Evolutionary conservation across 2,329 filamentous ascomycete genomes (phyloP).

Genomic region (Biscogniauxia sp.): DNA sequence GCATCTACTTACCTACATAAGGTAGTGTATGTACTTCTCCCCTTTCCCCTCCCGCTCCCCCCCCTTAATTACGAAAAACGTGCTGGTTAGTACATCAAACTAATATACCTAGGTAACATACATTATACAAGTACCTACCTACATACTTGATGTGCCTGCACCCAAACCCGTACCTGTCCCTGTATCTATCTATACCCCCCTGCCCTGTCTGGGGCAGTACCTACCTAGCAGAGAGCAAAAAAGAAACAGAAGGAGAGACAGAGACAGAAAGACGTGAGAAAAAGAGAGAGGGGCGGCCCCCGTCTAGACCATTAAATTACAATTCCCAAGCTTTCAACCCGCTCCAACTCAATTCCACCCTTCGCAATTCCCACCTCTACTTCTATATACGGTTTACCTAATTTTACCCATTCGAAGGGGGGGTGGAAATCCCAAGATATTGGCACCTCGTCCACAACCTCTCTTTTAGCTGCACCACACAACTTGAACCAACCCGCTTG

Average conservation of each 20-base stretch:
- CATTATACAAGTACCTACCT: no score
- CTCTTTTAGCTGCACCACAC: no score
- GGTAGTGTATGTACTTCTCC: no score
- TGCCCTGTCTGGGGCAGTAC: no score
- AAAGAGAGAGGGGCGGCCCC: not conserved
- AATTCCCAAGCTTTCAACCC: not conserved
- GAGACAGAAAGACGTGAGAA: not conserved
- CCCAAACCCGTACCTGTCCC: no score
- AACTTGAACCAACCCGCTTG: not conserved
- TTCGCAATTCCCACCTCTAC: not conserved
- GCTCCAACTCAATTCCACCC: not conserved
- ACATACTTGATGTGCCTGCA: no score
- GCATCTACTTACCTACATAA: no score
- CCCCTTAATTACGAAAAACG: no score
- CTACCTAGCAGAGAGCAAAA: not conserved
- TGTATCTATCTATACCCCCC: no score
- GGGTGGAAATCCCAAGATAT: not conserved
- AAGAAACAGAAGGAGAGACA: not conserved
- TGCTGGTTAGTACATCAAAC: no score
- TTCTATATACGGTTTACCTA: not conserved
- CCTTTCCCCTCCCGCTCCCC: no score
- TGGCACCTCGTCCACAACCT: not conserved
- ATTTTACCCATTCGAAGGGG: not conserved
- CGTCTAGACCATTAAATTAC: not conserved
- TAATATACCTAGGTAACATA: no score